Base-by-base conservation (phyloP, 495 filamentous ascomycete genomes). In the Aspergillus cristatus region DNA sequence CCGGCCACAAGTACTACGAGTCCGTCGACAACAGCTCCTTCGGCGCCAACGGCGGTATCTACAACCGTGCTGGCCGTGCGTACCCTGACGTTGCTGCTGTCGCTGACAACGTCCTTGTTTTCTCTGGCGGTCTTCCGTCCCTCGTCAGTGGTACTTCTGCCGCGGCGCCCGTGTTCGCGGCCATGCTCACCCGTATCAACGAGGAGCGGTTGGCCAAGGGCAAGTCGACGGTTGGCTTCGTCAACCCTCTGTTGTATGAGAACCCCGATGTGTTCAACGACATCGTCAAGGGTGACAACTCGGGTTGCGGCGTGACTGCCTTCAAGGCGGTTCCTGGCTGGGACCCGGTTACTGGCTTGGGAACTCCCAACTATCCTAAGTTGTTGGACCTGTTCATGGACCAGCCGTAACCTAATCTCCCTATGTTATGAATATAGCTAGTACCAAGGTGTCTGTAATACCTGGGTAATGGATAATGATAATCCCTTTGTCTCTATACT, bases 21-120 rank as follows among this genome's bases (percentile, higher is more conserved):
- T 53, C 53, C 18, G 55, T 53, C 25, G 47, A 62, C 41, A 68
- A 58, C 47, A 55, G 53, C 34, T 60, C 48, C 40, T 47, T 68
- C 20, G 68, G 56, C 26, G 57, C 51, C 17, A 67, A 70, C 20
- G 53, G 58, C 4, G 72, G 65, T 36, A 67, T 78, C 43, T 82
- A 78, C 55, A 75, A 75, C 45, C 66, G 68, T 6, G 63, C 65
- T 6, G 78, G 77, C 0, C 70, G 81, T 16, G 81, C 65, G 3
- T 82, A 72, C 41, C 80, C 81, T 0, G 81, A 86, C 36, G 69
- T 86, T 17, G 54, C 73, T 2, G 79, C 79, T 16, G 65, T 78
- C n/a, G 77, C 72, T n/a, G 74, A 70, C 6, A 71, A 74, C 31
- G 68, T 80, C 37, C 48, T 63, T 14, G 58, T 74, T 30, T 68